Base-by-base conservation (phyloP, 164 flowering plant genomes). In the Chimonanthus praecox region DNA sequence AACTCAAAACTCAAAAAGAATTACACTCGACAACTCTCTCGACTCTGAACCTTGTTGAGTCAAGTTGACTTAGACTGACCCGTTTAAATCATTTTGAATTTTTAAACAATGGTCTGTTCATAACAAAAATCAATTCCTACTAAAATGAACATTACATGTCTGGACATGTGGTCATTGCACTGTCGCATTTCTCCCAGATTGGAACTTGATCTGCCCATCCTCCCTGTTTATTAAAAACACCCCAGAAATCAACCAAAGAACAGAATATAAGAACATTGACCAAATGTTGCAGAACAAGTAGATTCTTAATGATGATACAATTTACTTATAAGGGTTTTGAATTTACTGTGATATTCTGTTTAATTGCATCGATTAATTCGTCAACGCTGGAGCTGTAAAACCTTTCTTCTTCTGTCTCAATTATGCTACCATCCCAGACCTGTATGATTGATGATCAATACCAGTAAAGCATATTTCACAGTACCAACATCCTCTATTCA, bases 371-470 rank as follows among this genome's bases (percentile, higher is more conserved):
- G n/a, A 92, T 73, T 61, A 94, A 67, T 6, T 70, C 85, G 20
- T 88, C 87, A 0, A 87, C 86, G 72, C 81, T 77, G 16, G 86
- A 70, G 49, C 81, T 66, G 63, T 85, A 88, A 83, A 80, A 88
- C 61, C 81, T 81, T 73, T 88, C 83, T 79, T 87, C 88, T 58
- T 87, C 87, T 47, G 97, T 91, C 82, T 90, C 91, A 47, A 92
- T 89, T 67, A 92, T 91, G 83, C 60, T 87, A 51, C 5, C 50
- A 71, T 91, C 92, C 95, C 92, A 90, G 6, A 87, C 86, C 94
- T 88, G 82, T 73, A 71, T 46, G 46, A n/a, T 49, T 77, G 71
- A 18, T 6, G 9, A 68, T 70, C 64, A 79, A 76, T 58, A 58
- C 8, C 43, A 64, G 49, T 69, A 9, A 21, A 49, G 51, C 3